Evolutionary conservation across 2,329 filamentous ascomycete species (phyloP), one percentile per base, ranked within the genome.

Genomic region (Lizonia empirigonia): DNA sequence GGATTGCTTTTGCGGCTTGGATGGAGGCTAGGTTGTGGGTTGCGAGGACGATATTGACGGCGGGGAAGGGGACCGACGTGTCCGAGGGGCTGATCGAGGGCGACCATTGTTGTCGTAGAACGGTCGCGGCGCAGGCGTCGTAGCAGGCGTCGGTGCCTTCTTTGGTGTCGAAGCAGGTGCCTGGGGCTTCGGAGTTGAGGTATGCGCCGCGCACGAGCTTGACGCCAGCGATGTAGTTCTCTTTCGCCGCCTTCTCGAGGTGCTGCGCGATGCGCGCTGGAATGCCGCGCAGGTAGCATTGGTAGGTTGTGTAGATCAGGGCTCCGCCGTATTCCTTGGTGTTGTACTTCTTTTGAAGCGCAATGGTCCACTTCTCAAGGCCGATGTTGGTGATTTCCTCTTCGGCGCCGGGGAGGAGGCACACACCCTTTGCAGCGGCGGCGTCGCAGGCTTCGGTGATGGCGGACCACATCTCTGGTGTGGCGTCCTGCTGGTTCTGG

Each of bases 401-500:
- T 74, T 97, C 92, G 1, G 91, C 92, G 57, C 95, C 90, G 56
- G 96, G 90, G 2, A 96, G 82, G 1, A 97, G 80, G 3, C 84
- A 82, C 2, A 96, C 84, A 19, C 86, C 84, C 42, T 86, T 85
- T 29, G 82, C 77, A 2, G 83, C 80, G 0, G 91, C 91, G 13
- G 88, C 82, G 37, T 85, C 78, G 74, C 91, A 95, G 58, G 95
- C 86, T 39, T 84, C 79, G 59, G 89, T 83, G 55, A 96, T 89
- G 12, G 89, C 87, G 12, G 81, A 74, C 44, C 82, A 80, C 64
- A 96, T 85, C 7, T 82, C 80, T 4, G 81, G 77, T 1, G 84
- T 83, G 0, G 90, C 87, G 2, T 81, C 78, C 3, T 84, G 77
- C 39, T 85, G 81, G 50, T 83, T 79, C 33, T 84, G 80, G 23